Evolutionary conservation across 208 protist species (phyloP).

Genomic region (Porcisia hertigi): DNA sequence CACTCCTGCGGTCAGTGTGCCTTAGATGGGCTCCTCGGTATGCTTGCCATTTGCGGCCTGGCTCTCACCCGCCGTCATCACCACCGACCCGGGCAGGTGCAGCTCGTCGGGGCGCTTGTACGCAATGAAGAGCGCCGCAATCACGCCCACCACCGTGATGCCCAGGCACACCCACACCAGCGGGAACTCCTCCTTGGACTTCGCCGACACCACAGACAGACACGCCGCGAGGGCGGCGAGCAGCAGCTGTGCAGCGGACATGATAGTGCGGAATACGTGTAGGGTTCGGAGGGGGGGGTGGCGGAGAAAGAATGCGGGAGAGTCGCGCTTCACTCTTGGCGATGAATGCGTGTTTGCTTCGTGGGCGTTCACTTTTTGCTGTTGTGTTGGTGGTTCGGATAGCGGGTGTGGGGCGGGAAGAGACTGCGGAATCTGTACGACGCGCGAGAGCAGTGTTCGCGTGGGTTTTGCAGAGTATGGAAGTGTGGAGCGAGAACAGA

Average conservation of each 20-base stretch:
- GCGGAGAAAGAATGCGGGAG: slow-evolving; percentile 5
- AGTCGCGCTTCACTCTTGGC: not conserved
- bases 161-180: slow-evolving; percentile 67
- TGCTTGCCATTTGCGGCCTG: slow-evolving; percentile 23
- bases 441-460: not conserved
- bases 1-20: not conserved
- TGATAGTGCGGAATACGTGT: not conserved
- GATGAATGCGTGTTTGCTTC: not conserved
- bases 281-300: not conserved
- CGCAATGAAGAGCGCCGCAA: slow-evolving; percentile 44
- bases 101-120: slow-evolving; percentile 62
- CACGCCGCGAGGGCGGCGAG: slow-evolving; percentile 30
- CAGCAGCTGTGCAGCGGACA: slow-evolving; percentile 22
- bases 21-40: not conserved
- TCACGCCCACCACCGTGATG: slow-evolving; percentile 54
- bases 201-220: slow-evolving; percentile 26
- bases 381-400: not conserved
- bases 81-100: slow-evolving; percentile 38
- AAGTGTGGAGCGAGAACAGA: not conserved
- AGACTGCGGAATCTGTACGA: not conserved
- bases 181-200: slow-evolving; percentile 50
- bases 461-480: not conserved
- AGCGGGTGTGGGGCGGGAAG: not conserved
- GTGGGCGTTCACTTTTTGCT: not conserved
- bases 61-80: slow-evolving; percentile 38